phyloP scores from a whole-genome alignment of 176 grass and related monocot genomes.

The Hordeum marinum region DNA sequence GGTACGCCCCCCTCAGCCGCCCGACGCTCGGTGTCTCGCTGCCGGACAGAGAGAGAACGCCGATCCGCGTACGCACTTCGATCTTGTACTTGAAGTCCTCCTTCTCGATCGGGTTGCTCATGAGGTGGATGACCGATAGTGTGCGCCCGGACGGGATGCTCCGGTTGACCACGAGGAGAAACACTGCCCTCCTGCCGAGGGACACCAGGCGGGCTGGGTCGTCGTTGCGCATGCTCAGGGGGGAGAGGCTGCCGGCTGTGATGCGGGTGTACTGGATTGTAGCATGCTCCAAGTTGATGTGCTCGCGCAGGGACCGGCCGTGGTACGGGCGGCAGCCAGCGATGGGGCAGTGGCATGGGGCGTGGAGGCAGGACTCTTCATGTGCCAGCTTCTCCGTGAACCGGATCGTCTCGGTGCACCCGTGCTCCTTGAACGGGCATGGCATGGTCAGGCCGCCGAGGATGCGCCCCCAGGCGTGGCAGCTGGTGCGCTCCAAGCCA shows the following conservation, averaged over 20 bases:
- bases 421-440: not conserved
- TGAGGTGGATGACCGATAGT: not conserved
- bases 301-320: not conserved
- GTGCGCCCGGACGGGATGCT: not conserved
- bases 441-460: not conserved
- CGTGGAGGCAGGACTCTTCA: not conserved
- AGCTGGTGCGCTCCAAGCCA: not conserved
- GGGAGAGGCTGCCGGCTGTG: not conserved
- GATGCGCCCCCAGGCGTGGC: not conserved
- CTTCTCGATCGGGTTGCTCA: not conserved
- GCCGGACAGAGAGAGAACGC: not conserved
- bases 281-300: not conserved
- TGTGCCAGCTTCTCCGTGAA: not conserved
- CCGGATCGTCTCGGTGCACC: not conserved
- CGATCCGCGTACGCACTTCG: not conserved
- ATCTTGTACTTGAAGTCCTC: conserved; percentile 1
- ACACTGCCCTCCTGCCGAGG: not conserved
- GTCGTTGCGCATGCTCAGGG: not conserved
- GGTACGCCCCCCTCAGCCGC: not conserved
- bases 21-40: not conserved
- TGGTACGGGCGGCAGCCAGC: not conserved
- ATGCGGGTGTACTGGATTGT: not conserved
- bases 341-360: conserved; percentile 1
- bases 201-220: not conserved
- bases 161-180: not conserved